Base-by-base conservation (phyloP, 1,284 basidiomycete genomes). In the Melampsora larici-populina region DNA sequence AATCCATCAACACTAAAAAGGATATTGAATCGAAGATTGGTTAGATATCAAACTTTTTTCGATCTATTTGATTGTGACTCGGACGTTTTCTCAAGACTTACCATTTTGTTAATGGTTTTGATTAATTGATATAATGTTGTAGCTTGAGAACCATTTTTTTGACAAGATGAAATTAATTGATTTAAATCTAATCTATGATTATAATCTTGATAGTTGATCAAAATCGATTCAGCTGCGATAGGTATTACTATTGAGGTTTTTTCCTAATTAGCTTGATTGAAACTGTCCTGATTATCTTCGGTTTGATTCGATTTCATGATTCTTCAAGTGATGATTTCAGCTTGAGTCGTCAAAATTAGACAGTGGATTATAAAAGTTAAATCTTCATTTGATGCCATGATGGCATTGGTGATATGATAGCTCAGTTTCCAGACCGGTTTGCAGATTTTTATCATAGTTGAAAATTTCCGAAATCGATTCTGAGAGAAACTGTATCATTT, bases 71-170 rank as follows among this genome's bases (percentile, higher is more conserved):
- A n/a, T n/a, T n/a, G n/a, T n/a, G n/a, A n/a, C n/a, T n/a, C n/a
- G 18, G 36, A 65, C 11, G 31, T 36, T 33, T 11, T 51, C 7
- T 24, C 15, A 64, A n/a, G 26, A 79, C 79, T n/a, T 63, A 81
- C 80, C 83, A 84, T 84, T 60, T 81, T 79, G 58, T 84, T 81
- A 58, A 84, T 81, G 65, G 84, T 82, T 43, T 82, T 80, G 46
- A 83, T 81, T 26, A 83, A 82, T 62, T 82, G 80, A 13, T 79
- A 78, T 31, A 84, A 79, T 13, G 81, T 82, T 15, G 80, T 80
- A 1, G n/a, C n/a, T n/a, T n/a, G 83, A 63, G 84, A 84, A 1
- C 83, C 83, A 84, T n/a, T 81, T 13, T 68, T 79, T 13, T 76
- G 79, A 80, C 82, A 83, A 77, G 79, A 79, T 18, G 71, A 69